Evolutionary conservation across 108 stramenopile species (phyloP).

Genomic region (Licmophora abbreviata): DNA sequence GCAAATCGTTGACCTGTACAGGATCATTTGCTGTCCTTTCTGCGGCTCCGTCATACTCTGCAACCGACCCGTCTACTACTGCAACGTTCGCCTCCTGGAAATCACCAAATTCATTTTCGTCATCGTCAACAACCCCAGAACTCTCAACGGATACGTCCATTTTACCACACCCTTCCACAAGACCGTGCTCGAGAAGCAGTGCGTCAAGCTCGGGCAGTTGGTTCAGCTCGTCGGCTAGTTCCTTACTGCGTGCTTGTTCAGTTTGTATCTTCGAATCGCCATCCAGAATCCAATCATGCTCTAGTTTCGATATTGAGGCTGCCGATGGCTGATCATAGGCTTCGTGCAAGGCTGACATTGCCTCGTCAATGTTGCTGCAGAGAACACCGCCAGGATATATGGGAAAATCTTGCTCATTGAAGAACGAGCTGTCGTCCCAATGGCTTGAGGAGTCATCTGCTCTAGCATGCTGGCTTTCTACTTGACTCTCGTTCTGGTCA

Average conservation of each 20-base stretch:
- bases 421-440: too few relatives aligned
- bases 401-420: too few relatives aligned
- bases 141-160: not conserved
- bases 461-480: too few relatives aligned
- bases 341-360: not conserved
- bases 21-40: not conserved
- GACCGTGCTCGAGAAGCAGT: not conserved
- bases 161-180: not conserved
- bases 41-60: not conserved
- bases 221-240: not conserved
- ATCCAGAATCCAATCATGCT: slow-evolving; percentile 7
- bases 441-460: too few relatives aligned
- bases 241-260: not conserved
- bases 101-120: slow-evolving; percentile 6
- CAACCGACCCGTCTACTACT: not conserved
- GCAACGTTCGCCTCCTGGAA: not conserved
- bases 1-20: not conserved
- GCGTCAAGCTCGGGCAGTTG: not conserved
- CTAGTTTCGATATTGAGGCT: not conserved
- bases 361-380: slow-evolving; percentile 5
- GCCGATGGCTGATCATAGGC: not conserved
- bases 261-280: not conserved
- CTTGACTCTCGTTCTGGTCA: too few relatives aligned
- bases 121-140: not conserved
- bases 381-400: not conserved